phyloP scores from a whole-genome alignment of 2,329 filamentous ascomycete genomes.

The Davidsoniella eucalypti region DNA sequence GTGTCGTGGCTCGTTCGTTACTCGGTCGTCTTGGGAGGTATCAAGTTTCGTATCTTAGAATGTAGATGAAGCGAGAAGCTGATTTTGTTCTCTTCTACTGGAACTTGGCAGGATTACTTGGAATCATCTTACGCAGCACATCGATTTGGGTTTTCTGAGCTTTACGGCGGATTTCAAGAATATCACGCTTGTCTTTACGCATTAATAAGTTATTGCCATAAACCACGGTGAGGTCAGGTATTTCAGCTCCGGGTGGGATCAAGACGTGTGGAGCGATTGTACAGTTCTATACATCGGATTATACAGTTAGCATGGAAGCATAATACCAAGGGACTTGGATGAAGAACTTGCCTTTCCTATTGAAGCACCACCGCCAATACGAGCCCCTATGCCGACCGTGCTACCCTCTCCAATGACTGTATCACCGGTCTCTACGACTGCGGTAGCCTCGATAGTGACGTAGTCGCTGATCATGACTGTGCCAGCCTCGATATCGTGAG shows the following conservation, averaged over 20 bases:
- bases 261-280: conserved; percentile 50
- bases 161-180: conserved; percentile 45
- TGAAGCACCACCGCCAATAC: conserved; percentile 41
- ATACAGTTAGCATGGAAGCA: too few relatives aligned
- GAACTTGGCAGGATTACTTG: conserved; percentile 40
- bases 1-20: not conserved
- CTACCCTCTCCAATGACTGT: conserved; percentile 45
- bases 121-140: conserved; percentile 48
- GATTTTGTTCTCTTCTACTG: conserved; percentile 1
- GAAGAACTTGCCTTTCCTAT: conserved; percentile 41
- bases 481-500: conserved; percentile 18
- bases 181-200: conserved; percentile 41
- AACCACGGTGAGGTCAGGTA: conserved; percentile 53
- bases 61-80: too few relatives aligned
- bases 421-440: conserved; percentile 43
- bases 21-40: too few relatives aligned
- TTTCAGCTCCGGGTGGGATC: conserved; percentile 36
- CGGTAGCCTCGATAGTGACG: conserved; percentile 43
- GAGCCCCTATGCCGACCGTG: conserved; percentile 41
- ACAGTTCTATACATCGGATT: conserved; percentile 35
- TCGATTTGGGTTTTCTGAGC: conserved; percentile 52
- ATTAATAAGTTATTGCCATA: conserved; percentile 43
- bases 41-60: too few relatives aligned
- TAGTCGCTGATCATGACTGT: conserved; percentile 45
- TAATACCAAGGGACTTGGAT: too few relatives aligned